Conservation (phyloP, 2,329 filamentous ascomycete genomes). For the Myriosclerotinia curreyana region DNA sequence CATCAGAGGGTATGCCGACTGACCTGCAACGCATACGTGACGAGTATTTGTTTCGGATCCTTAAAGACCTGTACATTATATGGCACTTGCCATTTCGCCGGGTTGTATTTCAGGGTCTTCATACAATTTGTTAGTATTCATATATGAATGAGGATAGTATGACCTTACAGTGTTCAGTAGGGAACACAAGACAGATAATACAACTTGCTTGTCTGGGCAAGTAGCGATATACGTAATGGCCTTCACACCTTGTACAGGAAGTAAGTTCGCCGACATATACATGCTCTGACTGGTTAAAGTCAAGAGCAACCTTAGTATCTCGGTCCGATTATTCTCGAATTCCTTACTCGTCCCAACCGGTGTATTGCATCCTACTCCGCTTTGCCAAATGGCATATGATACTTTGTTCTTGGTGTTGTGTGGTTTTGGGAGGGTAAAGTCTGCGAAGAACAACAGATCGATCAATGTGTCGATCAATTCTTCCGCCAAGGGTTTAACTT, state of each 20-base stretch:
- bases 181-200: conserved; percentile 87
- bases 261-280: conserved; percentile 77
- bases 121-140: conserved; percentile 14
- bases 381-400: conserved; percentile 95
- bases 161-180: conserved; percentile 79
- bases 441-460: conserved; percentile 87
- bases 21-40: conserved; percentile 76
- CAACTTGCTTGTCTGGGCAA: conserved; percentile 84
- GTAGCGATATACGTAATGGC: conserved; percentile 87
- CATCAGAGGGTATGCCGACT: background rate
- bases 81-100: conserved; percentile 87
- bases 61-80: conserved; percentile 92
- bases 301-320: conserved; percentile 81
- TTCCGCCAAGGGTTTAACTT: conserved; percentile 83
- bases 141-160: conserved; percentile 17
- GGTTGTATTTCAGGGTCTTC: conserved; percentile 91
- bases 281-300: conserved; percentile 87
- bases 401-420: conserved; percentile 73
- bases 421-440: conserved; percentile 77
- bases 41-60: conserved; percentile 83
- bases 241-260: conserved; percentile 79
- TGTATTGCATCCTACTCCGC: conserved; percentile 91
- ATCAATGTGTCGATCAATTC: conserved; percentile 87
- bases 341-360: conserved; percentile 86
- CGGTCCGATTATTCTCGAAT: conserved; percentile 86